Base-by-base conservation (phyloP, 495 filamentous ascomycete species). In the Penicillium manginii region DNA sequence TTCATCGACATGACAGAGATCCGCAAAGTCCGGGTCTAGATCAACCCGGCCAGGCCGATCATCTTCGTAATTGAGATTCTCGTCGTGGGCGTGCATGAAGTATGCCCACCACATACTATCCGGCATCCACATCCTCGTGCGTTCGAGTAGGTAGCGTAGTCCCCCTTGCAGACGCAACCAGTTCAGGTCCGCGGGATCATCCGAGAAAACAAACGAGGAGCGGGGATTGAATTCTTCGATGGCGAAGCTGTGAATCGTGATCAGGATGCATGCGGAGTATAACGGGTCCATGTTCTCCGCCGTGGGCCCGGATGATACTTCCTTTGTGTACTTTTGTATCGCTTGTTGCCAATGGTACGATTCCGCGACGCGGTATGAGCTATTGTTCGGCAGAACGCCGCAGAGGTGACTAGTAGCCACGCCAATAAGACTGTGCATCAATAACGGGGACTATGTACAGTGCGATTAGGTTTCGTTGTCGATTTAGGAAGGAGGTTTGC, bases 401-500 rank as follows among this genome's bases (percentile, higher is more conserved):
- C 74, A 70, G 47, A 81, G 68, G 52, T 81, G 77, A 23, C 72
- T 67, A 18, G 71, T 69, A 54, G 78, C 68, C 21, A 70, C 63
- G 3, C 69, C 77, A 51, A 81, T 68, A 19, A 80, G 65, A 39
- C 71, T 66, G 56, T 83, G 80, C 78, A 82, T 79, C 17, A 81
- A 62, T 55, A 72, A 77, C 2, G 80, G 77, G 17, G 76, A 66
- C 78, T 82, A 29, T 8, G 26, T 8, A 29, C 6, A 29, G 26
- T 8, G 26, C 3, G 6, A 29, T 8, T 29, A 29, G 26, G 26
- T 29, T 29, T 29, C 2, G 26, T 8, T 29, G 9, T 29, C 26
- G 26, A 29, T 29, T 8, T 8, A 29, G 26, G 26, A 29, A 29
- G 26, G 3, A 29, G 26, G 6, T 29, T 29, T 29, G 23, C 26